Percentiles rank a stretch among this genome's conserved stretches.
Conservation (phyloP, 73 alveolate species). For the Tetrahymena elliotti region DNA sequence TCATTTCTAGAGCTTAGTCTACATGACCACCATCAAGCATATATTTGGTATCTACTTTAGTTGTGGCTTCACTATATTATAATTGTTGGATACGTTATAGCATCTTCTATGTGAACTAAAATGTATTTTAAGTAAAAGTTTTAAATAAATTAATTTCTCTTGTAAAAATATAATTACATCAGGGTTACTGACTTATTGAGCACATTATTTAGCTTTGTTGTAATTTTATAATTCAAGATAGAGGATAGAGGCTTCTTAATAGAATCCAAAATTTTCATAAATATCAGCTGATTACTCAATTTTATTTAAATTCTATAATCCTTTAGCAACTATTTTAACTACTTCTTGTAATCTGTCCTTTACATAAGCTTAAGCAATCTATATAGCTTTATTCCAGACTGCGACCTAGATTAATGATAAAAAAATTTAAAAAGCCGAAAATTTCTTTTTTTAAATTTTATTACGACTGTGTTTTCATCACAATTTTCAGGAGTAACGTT, state of each 20-base stretch:
- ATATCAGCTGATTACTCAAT: slow-evolving; percentile 91
- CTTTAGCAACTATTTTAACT: slow-evolving; percentile 81
- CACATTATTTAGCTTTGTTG: slow-evolving; percentile 89
- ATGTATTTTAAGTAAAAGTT: not conserved
- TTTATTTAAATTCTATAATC: slow-evolving; percentile 75
- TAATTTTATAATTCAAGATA: slow-evolving; percentile 74
- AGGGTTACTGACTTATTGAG: slow-evolving; percentile 58
- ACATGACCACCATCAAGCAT: slow-evolving; percentile 60
- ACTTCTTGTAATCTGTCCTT: slow-evolving; percentile 91
- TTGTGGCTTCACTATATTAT: slow-evolving; percentile 41
- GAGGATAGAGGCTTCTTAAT: slow-evolving; percentile 89
- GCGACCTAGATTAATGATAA: slow-evolving; percentile 12
- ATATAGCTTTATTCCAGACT: slow-evolving; percentile 91
- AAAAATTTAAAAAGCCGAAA: not conserved
- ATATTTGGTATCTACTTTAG: slow-evolving; percentile 53
- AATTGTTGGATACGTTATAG: slow-evolving; percentile 32
- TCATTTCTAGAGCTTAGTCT: slow-evolving; percentile 58
- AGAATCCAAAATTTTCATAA: slow-evolving; percentile 90
- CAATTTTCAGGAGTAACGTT: slow-evolving; percentile 87
- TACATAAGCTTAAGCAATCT: slow-evolving; percentile 87
- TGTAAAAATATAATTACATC: slow-evolving; percentile 62
- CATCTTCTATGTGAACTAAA: slow-evolving; percentile 40
- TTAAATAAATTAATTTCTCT: not conserved
- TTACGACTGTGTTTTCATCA: slow-evolving; percentile 65
- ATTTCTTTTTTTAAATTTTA: not conserved